Base-by-base conservation (phyloP, 73 alveolate genomes). In the Effrenium voratum region DNA sequence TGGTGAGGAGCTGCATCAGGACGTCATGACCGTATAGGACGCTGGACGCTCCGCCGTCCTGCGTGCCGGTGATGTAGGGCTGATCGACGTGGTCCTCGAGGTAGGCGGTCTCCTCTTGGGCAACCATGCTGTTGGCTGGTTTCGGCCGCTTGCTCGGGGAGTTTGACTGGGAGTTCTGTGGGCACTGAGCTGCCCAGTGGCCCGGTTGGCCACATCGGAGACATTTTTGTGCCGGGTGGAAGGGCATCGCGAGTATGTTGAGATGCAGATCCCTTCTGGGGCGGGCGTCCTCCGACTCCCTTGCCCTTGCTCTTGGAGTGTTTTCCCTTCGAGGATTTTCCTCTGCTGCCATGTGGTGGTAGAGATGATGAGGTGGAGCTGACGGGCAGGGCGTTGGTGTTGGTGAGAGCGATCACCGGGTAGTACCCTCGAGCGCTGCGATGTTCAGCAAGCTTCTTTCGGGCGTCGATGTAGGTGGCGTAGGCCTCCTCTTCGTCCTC, bases 401-500 rank as follows among this genome's bases (percentile, higher is more conserved):
- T 55, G 13, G 57, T 24, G 38, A 41, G 57, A 36, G 85, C 85
- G 28, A 77, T 63, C 60, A 77, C 85, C 3, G 85, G 50, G 85
- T 41, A 36, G 55, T 4, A 75, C 34, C 85, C 85, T 8, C 85
- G n/a, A 12, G 38, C 2, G 2, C 46, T 66, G 26, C 30, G 19
- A 19, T 45, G 41, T 10, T 79, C 24, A 44, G 66, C 63, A 24
- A 79, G 8, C 3, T 79, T 60, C 2, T 66, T 15, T 1, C 90
- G 24, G 26, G 90, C 90, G 46, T 79, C 90, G 4, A 79, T 28
- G 68, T 79, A 44, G 12, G 90, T 28, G 12, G 90, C 90, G 32
- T 75, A 75, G 52, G 85, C 85, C 16, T 75, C 85, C 24, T 75
- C 85, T n/a, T n/a, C n/a, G n/a, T n/a, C n/a, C n/a, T n/a, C n/a